Evolutionary conservation across 2,329 filamentous ascomycete genomes (phyloP), one percentile per base, ranked within the genome.

Genomic region (Cladobotryum mycophilum): DNA sequence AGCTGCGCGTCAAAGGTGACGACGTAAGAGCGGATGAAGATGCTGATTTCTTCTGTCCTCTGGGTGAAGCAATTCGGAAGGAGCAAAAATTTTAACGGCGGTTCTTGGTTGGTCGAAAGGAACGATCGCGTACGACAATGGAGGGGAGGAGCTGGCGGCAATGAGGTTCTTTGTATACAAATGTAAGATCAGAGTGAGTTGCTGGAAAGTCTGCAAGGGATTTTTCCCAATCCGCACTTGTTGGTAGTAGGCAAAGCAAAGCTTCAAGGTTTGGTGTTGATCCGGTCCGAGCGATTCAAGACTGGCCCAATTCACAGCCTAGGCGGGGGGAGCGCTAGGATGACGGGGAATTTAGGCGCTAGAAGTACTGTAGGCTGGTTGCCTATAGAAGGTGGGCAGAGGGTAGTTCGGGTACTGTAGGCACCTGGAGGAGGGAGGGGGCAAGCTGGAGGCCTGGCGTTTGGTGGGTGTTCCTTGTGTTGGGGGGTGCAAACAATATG

Each of bases 151-250:
- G 25, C 25, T 14, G 35, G 13, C 14, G 34, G 44, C 33, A 8
- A 5, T 6, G n/a, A 37, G 34, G 20, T 8, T n/a, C 15, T 25
- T 41, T 48, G 36, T 33, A 48, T 14, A 25, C 34, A 47, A 38
- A 49, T 33, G 51, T 38, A 47, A 37, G 40, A 11, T 30, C 25
- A 30, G 50, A 53, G 14, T 41, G 30, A 41, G 37, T 41, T 25
- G 43, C 36, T 45, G 63, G 25, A 11, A 30, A 30, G 6, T 30
- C 25, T 30, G 25, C 9, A 30, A 30, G 25, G 60, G 60, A 64
- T 61, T 69, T 68, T 70, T 68, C 63, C 64, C 36, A 69, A 70
- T 70, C 67, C 68, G 68, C 68, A 70, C 68, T 70, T 67, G 70
- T 55, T 62, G 14, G 14, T 38, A 38, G 17, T 8, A n/a, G 17